These are phyloP conservation scores for Solanum appendiculatum DNA, from an alignment of 257 asterid genomes.

Conservation along the genomic window DNA sequence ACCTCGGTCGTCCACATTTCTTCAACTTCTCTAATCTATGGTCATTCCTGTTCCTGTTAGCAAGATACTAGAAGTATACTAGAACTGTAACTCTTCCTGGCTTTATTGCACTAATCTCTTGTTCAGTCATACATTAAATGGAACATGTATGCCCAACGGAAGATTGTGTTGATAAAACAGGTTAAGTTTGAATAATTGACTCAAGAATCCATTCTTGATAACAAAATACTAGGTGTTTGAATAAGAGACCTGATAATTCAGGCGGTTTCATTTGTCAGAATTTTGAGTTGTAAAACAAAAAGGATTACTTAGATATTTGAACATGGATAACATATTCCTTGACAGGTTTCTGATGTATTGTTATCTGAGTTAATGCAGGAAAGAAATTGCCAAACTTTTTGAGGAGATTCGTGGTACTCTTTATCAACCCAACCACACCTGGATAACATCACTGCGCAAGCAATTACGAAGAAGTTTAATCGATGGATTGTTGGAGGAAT, in stretches of 20 bases:
- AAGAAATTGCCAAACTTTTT: constrained; percentile 38
- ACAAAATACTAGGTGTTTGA: not conserved
- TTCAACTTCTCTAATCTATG: not conserved
- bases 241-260: not conserved
- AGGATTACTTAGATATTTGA: not conserved
- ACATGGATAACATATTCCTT: not conserved
- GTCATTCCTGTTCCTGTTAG: not conserved
- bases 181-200: not conserved
- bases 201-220: not conserved
- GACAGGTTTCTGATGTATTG: not conserved
- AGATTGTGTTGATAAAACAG: not conserved
- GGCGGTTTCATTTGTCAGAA: not conserved
- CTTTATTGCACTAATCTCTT: not conserved
- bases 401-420: constrained; percentile 62
- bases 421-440: constrained; percentile 75
- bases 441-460: constrained; percentile 54
- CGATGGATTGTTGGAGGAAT: constrained; percentile 45
- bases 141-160: not conserved
- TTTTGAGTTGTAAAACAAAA: not conserved
- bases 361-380: constrained; percentile 30
- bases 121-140: not conserved
- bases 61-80: not conserved
- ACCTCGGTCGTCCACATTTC: not conserved
- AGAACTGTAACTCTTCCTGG: not conserved
- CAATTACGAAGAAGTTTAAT: constrained; percentile 47